A percentile compares a stretch with the other conserved stretches of the same genome.
phyloP scores from a whole-genome alignment of 2,329 filamentous ascomycete genomes.

The Epicoccum sorghinum region DNA sequence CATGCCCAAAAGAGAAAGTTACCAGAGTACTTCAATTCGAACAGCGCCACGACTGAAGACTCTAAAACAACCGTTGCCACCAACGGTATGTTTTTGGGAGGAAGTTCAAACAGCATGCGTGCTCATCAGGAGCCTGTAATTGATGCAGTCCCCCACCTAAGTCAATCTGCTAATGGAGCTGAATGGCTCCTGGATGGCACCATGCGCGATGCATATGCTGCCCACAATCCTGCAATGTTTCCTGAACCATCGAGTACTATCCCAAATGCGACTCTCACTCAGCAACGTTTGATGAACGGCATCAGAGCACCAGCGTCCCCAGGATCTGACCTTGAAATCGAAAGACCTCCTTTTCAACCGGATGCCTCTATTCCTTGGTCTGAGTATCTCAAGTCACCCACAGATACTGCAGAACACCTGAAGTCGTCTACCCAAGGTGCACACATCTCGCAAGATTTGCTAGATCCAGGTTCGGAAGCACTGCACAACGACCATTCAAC shows the following conservation, averaged over 20 bases:
- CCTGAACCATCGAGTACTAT: constrained; percentile 51
- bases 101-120: constrained; percentile 3
- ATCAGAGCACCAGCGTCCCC: constrained; percentile 35
- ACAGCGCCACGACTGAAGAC: neutral
- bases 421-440: constrained; percentile 15
- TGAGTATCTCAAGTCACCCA: constrained; percentile 37
- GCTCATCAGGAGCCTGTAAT: neutral
- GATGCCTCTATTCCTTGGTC: constrained; percentile 47
- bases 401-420: constrained; percentile 16
- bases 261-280: constrained; percentile 49
- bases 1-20: neutral
- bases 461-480: neutral
- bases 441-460: neutral
- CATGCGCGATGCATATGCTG: constrained; percentile 43
- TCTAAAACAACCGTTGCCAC: too few species aligned
- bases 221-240: constrained; percentile 52
- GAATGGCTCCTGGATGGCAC: constrained; percentile 39
- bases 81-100: too few species aligned
- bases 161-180: constrained; percentile 3
- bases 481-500: neutral
- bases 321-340: constrained; percentile 25
- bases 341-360: constrained; percentile 22
- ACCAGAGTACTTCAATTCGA: neutral
- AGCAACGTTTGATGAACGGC: constrained; percentile 49
- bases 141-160: neutral